Conservation (phyloP, 2,329 filamentous ascomycete genomes). For the Aspergillus transmontanensis region DNA sequence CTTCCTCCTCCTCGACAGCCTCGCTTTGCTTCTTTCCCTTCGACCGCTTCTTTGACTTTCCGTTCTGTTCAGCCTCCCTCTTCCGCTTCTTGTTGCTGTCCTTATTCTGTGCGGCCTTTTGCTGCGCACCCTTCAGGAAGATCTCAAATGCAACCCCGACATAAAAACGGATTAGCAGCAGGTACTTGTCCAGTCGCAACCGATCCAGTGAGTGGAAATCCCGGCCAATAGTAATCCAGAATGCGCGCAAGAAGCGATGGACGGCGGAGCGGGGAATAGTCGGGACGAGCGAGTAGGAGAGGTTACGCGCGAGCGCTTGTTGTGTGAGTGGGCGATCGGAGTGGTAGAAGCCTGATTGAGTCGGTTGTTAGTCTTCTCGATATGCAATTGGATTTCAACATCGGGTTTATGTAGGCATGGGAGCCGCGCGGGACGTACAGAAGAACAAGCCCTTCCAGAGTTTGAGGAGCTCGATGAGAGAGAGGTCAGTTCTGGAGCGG, state of each 20-base stretch:
- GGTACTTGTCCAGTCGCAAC: slow-evolving; percentile 86
- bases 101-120: slow-evolving; percentile 11
- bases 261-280: slow-evolving; percentile 55
- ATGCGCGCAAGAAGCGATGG: slow-evolving; percentile 59
- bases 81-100: slow-evolving; percentile 34
- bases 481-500: slow-evolving; percentile 62
- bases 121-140: slow-evolving; percentile 32
- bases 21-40: slow-evolving; percentile 18
- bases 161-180: slow-evolving; percentile 79
- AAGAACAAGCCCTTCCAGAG: slow-evolving; percentile 96
- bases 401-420: not conserved
- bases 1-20: slow-evolving; percentile 18
- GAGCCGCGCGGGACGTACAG: slow-evolving; percentile 48
- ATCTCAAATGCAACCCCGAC: slow-evolving; percentile 68
- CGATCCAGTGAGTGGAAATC: slow-evolving; percentile 75
- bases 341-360: slow-evolving; percentile 75
- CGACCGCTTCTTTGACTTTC: slow-evolving; percentile 31
- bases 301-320: slow-evolving; percentile 76
- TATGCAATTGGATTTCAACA: not conserved
- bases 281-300: slow-evolving; percentile 68
- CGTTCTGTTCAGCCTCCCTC: slow-evolving; percentile 24
- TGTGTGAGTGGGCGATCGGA: slow-evolving; percentile 86
- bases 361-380: not conserved
- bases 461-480: slow-evolving; percentile 74
- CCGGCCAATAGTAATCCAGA: slow-evolving; percentile 70